Evolutionary conservation across 306 rosid species (phyloP).

Genomic region (Lathyrus sativus): DNA sequence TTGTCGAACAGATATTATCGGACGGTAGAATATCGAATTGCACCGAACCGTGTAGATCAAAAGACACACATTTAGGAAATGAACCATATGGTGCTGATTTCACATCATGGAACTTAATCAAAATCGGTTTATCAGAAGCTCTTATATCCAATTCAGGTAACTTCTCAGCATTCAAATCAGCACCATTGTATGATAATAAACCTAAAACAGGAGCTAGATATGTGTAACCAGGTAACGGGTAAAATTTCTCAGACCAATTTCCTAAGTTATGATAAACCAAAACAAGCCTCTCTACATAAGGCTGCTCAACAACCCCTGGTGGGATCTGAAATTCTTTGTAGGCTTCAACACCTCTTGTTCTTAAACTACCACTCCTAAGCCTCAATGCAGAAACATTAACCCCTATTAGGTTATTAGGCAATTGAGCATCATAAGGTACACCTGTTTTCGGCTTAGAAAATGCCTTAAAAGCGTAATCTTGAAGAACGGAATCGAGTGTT

Average conservation of each 20-base stretch:
- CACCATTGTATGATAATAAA: slow-evolving; percentile 54
- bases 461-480: slow-evolving; percentile 59
- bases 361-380: slow-evolving; percentile 71
- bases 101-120: slow-evolving; percentile 47
- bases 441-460: slow-evolving; percentile 54
- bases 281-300: slow-evolving; percentile 64
- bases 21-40: slow-evolving; percentile 52
- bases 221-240: slow-evolving; percentile 65
- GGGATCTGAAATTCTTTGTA: slow-evolving; percentile 78
- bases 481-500: slow-evolving; percentile 62
- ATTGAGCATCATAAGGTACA: slow-evolving; percentile 41
- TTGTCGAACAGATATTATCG: slow-evolving; percentile 51
- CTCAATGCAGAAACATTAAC: slow-evolving; percentile 53
- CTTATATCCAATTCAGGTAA: slow-evolving; percentile 60
- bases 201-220: slow-evolving; percentile 68
- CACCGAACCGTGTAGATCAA: slow-evolving; percentile 63
- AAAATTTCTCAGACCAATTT: slow-evolving; percentile 56
- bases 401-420: slow-evolving; percentile 51
- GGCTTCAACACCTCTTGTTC: slow-evolving; percentile 50
- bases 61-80: slow-evolving; percentile 52
- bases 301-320: slow-evolving; percentile 59
- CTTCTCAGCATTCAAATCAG: slow-evolving; percentile 46
- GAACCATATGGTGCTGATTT: slow-evolving; percentile 36
- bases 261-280: slow-evolving; percentile 67
- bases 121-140: slow-evolving; percentile 56